Evolutionary conservation across 1,139 yeast species (phyloP), one percentile per base, ranked within the genome.

Genomic region (Blastobotrys serpentis): DNA sequence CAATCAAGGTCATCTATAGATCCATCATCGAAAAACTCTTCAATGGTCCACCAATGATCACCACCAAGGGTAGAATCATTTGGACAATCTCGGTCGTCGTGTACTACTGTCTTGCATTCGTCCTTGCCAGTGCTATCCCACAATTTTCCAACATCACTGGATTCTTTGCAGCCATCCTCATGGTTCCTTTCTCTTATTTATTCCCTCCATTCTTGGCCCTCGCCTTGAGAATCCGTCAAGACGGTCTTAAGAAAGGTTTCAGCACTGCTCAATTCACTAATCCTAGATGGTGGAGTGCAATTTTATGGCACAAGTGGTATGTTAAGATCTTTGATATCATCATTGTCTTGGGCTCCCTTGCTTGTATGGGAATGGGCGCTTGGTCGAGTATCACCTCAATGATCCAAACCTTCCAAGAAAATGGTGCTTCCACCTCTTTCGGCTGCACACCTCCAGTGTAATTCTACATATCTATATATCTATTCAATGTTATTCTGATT

Each of bases 351-450:
- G 40, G 40, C 22, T 17, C 40, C 8, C 86, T 73, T 54, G 94
- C 95, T 66, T 84, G 86, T 40, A 73, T 79, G 53, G 86, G 85
- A 44, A 79, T 69, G 16, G 72, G 76, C 53, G 80, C 43, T 11
- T 44, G 42, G 47, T 44, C 47, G 4, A 42, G 45, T 32, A 44
- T 44, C 19, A 29, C 25, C 13, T 43, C 47, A n/a, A 44, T 44
- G 36, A 23, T 39, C 16, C 33, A 44, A 5, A 44, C 47, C 7
- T 38, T 44, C 26, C 4, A 42, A 4, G 39, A 42, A 32, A 36
- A 21, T 4, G 45, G 45, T 11, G 45, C 45, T 4, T 11, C 39
- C 6, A 32, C 40, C 4, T 42, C 45, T 2, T 42, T 42, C 18
- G 45, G 45, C 36, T 42, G 45, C 21, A n/a, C 32, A 18, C 37